Evolutionary conservation across 768 basidiomycete species (phyloP).

Genomic region (Steccherinum ochraceum): DNA sequence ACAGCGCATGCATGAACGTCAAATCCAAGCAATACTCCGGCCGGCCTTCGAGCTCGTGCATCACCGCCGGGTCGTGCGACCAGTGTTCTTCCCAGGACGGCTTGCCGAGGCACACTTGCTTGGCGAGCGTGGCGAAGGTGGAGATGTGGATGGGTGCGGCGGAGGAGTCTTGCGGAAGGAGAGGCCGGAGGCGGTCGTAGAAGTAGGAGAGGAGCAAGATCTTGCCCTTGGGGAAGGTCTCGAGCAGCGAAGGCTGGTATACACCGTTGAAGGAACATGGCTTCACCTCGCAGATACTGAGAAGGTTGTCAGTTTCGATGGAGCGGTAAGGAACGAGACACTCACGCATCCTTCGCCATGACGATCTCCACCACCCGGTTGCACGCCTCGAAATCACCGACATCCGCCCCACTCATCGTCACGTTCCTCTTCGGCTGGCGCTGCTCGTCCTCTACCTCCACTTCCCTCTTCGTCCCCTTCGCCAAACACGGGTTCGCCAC

Average conservation of each 20-base stretch:
- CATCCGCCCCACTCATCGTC: conserved; percentile 78
- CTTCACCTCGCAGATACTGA: conserved; percentile 78
- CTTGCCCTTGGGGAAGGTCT: conserved; percentile 82
- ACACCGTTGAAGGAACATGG: conserved; percentile 98
- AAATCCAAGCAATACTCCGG: conserved; percentile 96
- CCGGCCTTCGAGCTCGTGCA: conserved; percentile 69
- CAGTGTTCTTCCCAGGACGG: conserved; percentile 48
- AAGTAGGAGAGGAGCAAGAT: conserved; percentile 96
- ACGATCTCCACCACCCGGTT: conserved; percentile 78
- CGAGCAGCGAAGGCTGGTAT: conserved; percentile 89
- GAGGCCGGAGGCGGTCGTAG: conserved; percentile 86
- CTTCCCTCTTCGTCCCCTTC: conserved; percentile 49
- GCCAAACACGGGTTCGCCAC: conserved; percentile 83
- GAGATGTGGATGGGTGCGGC: conserved; percentile 31
- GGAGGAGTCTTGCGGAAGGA: conserved; percentile 38
- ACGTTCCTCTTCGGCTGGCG: conserved; percentile 46
- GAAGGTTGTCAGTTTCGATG: neutral
- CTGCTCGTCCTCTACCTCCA: conserved; percentile 54
- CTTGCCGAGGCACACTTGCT: conserved; percentile 68
- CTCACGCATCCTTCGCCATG: conserved; percentile 91
- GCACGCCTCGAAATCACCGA: conserved; percentile 85
- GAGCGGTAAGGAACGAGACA: conserved; percentile 15
- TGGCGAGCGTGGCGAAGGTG: conserved; percentile 58
- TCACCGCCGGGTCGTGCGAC: conserved; percentile 37
- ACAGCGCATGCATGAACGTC: conserved; percentile 88